phyloP scores from a whole-genome alignment of 352 stramenopile species.

The Phytophthora capsici region DNA sequence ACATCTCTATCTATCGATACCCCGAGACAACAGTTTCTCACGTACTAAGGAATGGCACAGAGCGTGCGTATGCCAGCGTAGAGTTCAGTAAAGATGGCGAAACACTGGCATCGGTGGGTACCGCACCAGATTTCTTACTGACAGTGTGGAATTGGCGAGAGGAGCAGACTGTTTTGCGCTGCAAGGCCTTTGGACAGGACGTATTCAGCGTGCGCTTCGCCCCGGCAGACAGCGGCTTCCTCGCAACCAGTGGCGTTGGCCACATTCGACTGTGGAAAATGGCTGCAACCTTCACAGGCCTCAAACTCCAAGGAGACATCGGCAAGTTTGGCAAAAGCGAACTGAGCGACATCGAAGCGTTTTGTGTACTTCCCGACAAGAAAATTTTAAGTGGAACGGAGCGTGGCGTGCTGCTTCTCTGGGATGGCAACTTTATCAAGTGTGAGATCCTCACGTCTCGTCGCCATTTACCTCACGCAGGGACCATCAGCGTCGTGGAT shows the following conservation, averaged over 20 bases:
- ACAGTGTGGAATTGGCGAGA: conserved; percentile 94
- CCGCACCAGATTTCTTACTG: conserved; percentile 90
- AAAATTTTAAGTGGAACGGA: conserved; percentile 93
- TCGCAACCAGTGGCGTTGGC: conserved; percentile 92
- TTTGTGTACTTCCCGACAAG: conserved; percentile 94
- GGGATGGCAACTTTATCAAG: conserved; percentile 97
- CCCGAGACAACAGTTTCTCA: conserved; percentile 68
- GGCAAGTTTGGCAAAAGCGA: conserved; percentile 97
- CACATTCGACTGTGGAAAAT: conserved; percentile 97
- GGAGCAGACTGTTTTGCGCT: conserved; percentile 90
- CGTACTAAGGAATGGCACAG: conserved; percentile 85
- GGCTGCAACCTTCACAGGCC: conserved; percentile 95
- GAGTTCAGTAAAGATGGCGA: conserved; percentile 81
- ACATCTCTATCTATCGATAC: conserved; percentile 91
- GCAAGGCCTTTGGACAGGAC: conserved; percentile 95
- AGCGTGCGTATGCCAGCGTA: conserved; percentile 80
- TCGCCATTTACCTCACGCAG: conserved; percentile 71
- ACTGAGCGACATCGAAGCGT: conserved; percentile 93
- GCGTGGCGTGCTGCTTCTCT: conserved; percentile 89
- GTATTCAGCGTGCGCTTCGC: conserved; percentile 93
- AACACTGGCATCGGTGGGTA: conserved; percentile 90
- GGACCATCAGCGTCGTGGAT: conserved; percentile 77
- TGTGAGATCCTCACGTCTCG: conserved; percentile 84
- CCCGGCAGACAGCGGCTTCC: conserved; percentile 84
- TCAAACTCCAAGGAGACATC: conserved; percentile 96